Conservation (phyloP, 2,329 filamentous ascomycete genomes). For the Trichoderma afroharzianum region DNA sequence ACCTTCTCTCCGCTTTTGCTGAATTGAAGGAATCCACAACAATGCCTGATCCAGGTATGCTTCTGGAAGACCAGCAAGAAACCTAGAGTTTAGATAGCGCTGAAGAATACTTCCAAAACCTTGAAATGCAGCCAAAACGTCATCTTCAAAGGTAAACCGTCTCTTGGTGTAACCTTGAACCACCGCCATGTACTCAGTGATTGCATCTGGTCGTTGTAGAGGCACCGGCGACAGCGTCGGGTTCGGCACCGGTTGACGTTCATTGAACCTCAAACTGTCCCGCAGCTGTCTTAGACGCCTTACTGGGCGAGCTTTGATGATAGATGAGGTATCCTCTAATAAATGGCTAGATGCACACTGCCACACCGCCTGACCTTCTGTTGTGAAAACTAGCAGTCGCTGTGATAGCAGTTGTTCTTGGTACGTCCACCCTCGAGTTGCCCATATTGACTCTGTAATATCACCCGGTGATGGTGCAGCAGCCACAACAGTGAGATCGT, state of each 20-base stretch:
- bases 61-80: neutral
- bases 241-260: neutral
- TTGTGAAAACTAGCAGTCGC: neutral
- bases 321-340: neutral
- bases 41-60: neutral
- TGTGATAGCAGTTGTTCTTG: neutral
- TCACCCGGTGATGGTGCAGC: neutral
- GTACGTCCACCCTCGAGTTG: neutral
- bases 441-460: neutral
- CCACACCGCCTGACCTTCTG: neutral
- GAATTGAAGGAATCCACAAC: neutral
- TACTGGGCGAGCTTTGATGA: neutral
- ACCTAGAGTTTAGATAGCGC: neutral
- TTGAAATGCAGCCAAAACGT: neutral
- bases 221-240: neutral
- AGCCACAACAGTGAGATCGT: neutral
- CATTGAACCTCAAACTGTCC: neutral
- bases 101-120: neutral
- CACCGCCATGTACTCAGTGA: neutral
- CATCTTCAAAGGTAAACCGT: neutral
- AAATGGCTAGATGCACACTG: neutral
- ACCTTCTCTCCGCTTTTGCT: neutral
- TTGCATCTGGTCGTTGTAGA: neutral
- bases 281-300: neutral
- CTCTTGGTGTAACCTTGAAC: neutral